Base-by-base conservation (phyloP, 805 yeast genomes). In the Diddensiella caesifluorescens region DNA sequence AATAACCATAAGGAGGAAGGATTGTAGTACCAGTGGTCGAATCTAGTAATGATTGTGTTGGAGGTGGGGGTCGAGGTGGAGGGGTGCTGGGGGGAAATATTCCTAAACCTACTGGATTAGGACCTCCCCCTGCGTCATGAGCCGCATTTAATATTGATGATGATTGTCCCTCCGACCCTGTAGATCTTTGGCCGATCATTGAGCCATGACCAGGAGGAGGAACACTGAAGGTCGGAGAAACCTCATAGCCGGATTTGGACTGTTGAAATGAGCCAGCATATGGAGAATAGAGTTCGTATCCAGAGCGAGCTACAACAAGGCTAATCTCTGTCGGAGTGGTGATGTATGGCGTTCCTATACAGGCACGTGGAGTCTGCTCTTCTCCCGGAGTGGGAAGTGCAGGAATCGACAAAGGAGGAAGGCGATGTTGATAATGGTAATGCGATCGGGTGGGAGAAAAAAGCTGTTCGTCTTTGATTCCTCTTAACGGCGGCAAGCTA, bases 401-500 rank as follows among this genome's bases (percentile, higher is more conserved):
- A 29, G 9, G 32, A 7, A 29, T 29, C 32, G 32, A 29, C 32
- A 29, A 29, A 29, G 32, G 16, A 13, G 32, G 32, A 29, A 29
- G 32, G 32, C 32, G 32, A 29, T 13, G 32, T n/a, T 13, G 32
- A 13, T 29, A n/a, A 6, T 7, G 7, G 16, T 7, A 29, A 7
- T 29, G 32, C 6, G 32, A 29, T 29, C 32, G 16, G 32, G 15
- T 29, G 15, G 32, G 32, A n/a, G 32, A 29, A 6, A 29, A 7
- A 13, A 7, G 7, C 7, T 7, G 10, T 13, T 29, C 32, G 15
- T 29, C 32, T 29, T 29, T 29, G 6, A 35, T 22, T 12, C 22
- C 21, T 15, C 32, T 18, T 15, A 35, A 19, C 10, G 39, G 15
- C 10, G 39, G 39, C 13, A 35, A 23, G 39, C 31, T 35, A 9